These are phyloP conservation scores for Penicillium paxilli DNA, from an alignment of 495 filamentous ascomycete genomes.

Conservation along the genomic window DNA sequence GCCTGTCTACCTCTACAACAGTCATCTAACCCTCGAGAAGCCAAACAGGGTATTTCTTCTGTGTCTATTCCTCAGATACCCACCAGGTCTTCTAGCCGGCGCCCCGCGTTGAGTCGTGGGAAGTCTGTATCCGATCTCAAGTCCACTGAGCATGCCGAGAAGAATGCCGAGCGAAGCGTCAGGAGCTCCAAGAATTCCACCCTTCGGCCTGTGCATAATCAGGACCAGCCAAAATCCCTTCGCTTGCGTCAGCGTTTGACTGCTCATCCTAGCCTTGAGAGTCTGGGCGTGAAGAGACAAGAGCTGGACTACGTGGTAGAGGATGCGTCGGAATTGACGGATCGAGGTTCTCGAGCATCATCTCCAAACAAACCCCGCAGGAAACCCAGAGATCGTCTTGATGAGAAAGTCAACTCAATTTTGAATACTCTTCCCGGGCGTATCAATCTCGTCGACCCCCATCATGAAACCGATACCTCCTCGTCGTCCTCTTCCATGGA, in stretches of 20 bases:
- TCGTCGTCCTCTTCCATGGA: conserved; percentile 41
- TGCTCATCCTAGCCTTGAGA: conserved; percentile 40
- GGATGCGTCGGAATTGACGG: conserved; percentile 18
- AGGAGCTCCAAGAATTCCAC: conserved; percentile 18
- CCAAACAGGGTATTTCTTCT: conserved; percentile 8
- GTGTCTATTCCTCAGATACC: conserved; percentile 12
- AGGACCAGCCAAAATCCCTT: conserved; percentile 23
- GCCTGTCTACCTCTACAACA: conserved; percentile 2
- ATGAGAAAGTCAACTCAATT: conserved; percentile 83
- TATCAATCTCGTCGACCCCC: conserved; percentile 62
- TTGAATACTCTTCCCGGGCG: conserved; percentile 76
- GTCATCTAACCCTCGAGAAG: neutral
- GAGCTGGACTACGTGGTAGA: conserved; percentile 29
- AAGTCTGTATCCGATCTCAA: conserved; percentile 23
- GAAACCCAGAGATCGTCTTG: conserved; percentile 66
- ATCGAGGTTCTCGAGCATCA: conserved; percentile 31
- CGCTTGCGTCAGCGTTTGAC: conserved; percentile 35
- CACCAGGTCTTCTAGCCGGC: conserved; percentile 17
- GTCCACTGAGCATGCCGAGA: conserved; percentile 5
- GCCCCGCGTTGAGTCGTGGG: conserved; percentile 17
- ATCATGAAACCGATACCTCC: conserved; percentile 29
- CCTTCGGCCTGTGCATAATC: conserved; percentile 18
- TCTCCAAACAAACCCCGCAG: conserved; percentile 31
- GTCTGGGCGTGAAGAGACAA: conserved; percentile 33
- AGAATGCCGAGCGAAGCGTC: conserved; percentile 14